phyloP scores from a whole-genome alignment of 2,329 filamentous ascomycete species.

The Cytospora paraplurivora region DNA sequence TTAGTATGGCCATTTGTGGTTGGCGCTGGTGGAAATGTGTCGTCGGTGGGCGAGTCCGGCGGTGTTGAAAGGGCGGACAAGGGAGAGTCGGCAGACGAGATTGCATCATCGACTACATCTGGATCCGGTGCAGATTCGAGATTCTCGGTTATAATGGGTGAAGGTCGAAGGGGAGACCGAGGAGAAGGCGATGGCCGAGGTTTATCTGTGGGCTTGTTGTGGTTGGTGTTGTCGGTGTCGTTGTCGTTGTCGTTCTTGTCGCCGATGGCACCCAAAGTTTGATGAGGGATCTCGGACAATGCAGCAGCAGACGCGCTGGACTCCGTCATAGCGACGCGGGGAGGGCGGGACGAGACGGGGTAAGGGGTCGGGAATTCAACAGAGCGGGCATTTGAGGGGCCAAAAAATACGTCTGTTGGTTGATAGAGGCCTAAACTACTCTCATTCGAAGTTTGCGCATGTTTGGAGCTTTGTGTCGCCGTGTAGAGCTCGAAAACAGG shows the following conservation, averaged over 20 bases:
- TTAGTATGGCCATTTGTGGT: slow-evolving; percentile 31
- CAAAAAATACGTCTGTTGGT: slow-evolving; percentile 59
- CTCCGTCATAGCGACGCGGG: slow-evolving; percentile 58
- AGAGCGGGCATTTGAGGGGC: slow-evolving; percentile 59
- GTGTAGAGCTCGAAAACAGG: slow-evolving; percentile 48
- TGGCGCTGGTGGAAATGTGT: background rate
- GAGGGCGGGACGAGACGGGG: slow-evolving; percentile 42
- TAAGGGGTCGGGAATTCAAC: slow-evolving; percentile 55
- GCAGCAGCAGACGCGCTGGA: slow-evolving; percentile 39
- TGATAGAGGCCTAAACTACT: slow-evolving; percentile 48
- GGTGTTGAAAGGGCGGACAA: slow-evolving; percentile 26
- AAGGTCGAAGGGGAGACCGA: slow-evolving; percentile 6
- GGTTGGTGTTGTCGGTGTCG: background rate
- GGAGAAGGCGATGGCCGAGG: background rate
- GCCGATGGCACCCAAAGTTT: slow-evolving; percentile 1
- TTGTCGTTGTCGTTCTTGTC: slow-evolving; percentile 1
- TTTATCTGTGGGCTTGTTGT: background rate
- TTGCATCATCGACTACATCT: slow-evolving; percentile 6
- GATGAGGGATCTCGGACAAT: slow-evolving; percentile 10
- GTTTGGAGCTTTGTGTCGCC: slow-evolving; percentile 52
- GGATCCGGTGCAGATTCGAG: background rate
- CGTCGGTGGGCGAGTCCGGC: slow-evolving; percentile 18
- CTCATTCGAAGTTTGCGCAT: slow-evolving; percentile 56
- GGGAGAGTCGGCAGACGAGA: slow-evolving; percentile 24
- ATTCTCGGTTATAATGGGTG: slow-evolving; percentile 20